phyloP scores from a whole-genome alignment of 306 rosid species.

The Vigna mungo region DNA sequence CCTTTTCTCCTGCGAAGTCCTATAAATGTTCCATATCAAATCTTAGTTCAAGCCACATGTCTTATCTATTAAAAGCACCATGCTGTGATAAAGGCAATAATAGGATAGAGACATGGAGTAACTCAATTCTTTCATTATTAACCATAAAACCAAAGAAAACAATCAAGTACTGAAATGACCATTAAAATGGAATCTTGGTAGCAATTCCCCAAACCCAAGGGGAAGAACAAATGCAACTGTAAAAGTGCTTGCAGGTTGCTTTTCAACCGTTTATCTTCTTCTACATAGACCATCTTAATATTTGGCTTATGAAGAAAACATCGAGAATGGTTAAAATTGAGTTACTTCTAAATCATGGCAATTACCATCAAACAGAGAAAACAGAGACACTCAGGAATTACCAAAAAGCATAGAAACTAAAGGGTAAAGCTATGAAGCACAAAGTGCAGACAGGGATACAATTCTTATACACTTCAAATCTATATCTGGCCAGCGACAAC shows the following conservation, averaged over 20 bases:
- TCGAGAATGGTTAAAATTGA: slow-evolving; percentile 25
- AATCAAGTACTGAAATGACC: not conserved
- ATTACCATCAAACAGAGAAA: not conserved
- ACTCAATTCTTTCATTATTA: slow-evolving; percentile 29
- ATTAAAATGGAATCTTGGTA: slow-evolving; percentile 30
- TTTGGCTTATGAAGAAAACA: not conserved
- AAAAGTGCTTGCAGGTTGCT: not conserved
- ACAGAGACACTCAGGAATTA: not conserved
- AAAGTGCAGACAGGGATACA: slow-evolving; percentile 34
- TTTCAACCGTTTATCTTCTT: slow-evolving; percentile 19
- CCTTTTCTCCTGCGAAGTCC: slow-evolving; percentile 74
- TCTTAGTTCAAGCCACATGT: slow-evolving; percentile 32
- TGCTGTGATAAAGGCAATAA: not conserved
- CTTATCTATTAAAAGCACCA: slow-evolving; percentile 21
- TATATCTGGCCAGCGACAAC: not conserved
- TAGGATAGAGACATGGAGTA: slow-evolving; percentile 1
- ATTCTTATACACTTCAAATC: slow-evolving; percentile 14
- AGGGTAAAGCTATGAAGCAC: slow-evolving; percentile 20
- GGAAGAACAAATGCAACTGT: not conserved
- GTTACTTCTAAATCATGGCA: not conserved
- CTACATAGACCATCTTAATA: not conserved
- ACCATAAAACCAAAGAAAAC: slow-evolving; percentile 11
- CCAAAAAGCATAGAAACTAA: slow-evolving; percentile 8
- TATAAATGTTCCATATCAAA: slow-evolving; percentile 40
- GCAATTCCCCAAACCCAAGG: not conserved